These are phyloP conservation scores for Arabis hirsuta DNA, from an alignment of 345 rosid genomes.

Conservation along the genomic window DNA sequence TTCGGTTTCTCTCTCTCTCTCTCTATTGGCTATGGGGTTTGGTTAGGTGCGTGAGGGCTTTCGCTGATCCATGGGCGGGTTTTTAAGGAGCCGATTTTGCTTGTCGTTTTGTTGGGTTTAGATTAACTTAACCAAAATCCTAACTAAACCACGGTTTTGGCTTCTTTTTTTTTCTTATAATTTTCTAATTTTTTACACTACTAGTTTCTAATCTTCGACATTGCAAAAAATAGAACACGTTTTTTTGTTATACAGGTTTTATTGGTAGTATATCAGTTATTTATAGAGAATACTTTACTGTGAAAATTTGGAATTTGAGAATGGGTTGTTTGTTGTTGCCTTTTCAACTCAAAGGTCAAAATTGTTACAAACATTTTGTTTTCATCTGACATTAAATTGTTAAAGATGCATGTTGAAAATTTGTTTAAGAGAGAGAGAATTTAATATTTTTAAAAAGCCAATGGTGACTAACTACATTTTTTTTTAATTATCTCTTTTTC, in stretches of 20 bases:
- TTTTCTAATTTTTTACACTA: neutral
- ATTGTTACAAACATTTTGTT: too few species aligned
- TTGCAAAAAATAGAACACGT: slow-evolving; percentile 19
- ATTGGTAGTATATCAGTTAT: neutral
- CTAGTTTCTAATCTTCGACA: slow-evolving; percentile 20
- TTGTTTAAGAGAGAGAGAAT: neutral
- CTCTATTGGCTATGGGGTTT: neutral
- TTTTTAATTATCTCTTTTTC: too few species aligned
- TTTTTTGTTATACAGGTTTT: neutral
- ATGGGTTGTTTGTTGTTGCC: slow-evolving; percentile 1
- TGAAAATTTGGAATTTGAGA: neutral
- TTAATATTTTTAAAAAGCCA: too few species aligned
- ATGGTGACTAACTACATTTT: too few species aligned
- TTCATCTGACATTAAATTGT: neutral
- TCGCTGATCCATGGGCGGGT: slow-evolving; percentile 32
- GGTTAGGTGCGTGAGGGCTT: slow-evolving; percentile 39
- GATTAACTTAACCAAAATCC: slow-evolving; percentile 35
- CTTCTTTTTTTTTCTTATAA: neutral
- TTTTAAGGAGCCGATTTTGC: slow-evolving; percentile 31
- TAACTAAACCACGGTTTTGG: slow-evolving; percentile 16
- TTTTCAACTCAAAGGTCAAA: neutral
- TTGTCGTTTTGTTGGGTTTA: slow-evolving; percentile 42
- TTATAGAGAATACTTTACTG: neutral
- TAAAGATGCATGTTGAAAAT: neutral
- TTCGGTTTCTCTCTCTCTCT: slow-evolving; percentile 5